Percentiles rank a stretch among this genome's conserved stretches.
phyloP scores from a whole-genome alignment of 2,329 filamentous ascomycete genomes.

The Neurospora crassa region DNA sequence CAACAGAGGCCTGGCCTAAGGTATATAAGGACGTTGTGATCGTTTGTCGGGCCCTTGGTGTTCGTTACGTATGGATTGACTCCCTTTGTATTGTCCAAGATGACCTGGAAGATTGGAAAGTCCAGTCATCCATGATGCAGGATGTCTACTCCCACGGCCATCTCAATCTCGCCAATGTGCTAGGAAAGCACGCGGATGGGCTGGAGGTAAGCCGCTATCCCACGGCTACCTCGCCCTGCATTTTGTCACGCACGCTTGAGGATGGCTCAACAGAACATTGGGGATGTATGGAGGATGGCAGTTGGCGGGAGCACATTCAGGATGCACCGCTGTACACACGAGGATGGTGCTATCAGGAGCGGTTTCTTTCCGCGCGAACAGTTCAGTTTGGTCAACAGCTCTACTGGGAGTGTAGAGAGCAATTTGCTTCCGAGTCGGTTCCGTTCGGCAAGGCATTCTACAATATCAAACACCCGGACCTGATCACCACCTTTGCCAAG shows the following conservation, averaged over 20 bases:
- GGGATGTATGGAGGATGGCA: not conserved
- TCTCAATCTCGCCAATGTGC: constrained; percentile 1
- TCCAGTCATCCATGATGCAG: constrained; percentile 4
- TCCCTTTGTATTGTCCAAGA: constrained; percentile 2
- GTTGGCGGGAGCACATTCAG: not conserved
- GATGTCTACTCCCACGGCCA: constrained; percentile 3
- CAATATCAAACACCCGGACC: not conserved
- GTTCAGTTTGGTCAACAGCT: not conserved
- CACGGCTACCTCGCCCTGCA: not conserved
- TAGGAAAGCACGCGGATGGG: not conserved
- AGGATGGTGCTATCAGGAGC: not conserved
- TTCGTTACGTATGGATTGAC: constrained; percentile 6
- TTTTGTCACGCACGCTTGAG: not conserved
- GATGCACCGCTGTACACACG: not conserved
- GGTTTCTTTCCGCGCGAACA: not conserved
- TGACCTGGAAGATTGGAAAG: constrained; percentile 6
- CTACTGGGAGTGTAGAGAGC: not conserved
- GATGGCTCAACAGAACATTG: not conserved
- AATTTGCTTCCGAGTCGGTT: not conserved
- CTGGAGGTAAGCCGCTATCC: not conserved
- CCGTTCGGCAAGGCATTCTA: not conserved
- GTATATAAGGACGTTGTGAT: constrained; percentile 4
- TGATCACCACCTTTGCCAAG: not conserved
- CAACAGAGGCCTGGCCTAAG: not conserved
- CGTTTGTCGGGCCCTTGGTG: constrained; percentile 1